Percentiles rank a stretch among this genome's conserved stretches.
Conservation (phyloP, 2,329 filamentous ascomycete species). For the Epichloe glyceriae region DNA sequence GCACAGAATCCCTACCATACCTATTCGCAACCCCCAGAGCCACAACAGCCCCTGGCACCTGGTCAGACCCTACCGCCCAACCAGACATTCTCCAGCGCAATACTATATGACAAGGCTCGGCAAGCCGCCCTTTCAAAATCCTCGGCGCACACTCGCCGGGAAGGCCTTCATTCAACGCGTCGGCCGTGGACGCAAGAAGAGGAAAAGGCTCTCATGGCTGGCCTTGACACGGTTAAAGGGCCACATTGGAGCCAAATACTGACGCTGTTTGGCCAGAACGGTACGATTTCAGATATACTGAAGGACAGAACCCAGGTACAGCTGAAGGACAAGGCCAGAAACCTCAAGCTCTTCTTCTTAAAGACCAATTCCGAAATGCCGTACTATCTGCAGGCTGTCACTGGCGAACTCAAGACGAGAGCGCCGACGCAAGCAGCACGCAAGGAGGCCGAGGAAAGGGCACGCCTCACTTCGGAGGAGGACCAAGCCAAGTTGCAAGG, state of each 20-base stretch:
- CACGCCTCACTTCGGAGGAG: conserved; percentile 43
- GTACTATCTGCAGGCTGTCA: conserved; percentile 75
- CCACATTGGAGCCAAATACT: conserved; percentile 92
- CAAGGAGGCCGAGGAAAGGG: conserved; percentile 54
- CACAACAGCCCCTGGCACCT: conserved; percentile 15
- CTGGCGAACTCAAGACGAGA: conserved; percentile 76
- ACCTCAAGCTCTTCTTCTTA: conserved; percentile 80
- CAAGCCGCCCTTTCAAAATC: conserved; percentile 46
- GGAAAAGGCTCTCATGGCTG: conserved; percentile 80
- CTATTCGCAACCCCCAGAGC: conserved; percentile 24
- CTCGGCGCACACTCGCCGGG: conserved; percentile 39
- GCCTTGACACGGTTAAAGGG: conserved; percentile 76
- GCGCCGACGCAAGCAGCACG: conserved; percentile 62
- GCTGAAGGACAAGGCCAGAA: conserved; percentile 82
- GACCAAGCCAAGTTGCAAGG: conserved; percentile 47
- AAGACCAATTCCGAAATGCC: conserved; percentile 88
- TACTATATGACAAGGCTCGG: conserved; percentile 44
- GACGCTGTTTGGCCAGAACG: conserved; percentile 67
- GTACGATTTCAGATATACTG: conserved; percentile 67
- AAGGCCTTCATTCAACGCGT: conserved; percentile 48
- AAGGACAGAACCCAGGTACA: conserved; percentile 87
- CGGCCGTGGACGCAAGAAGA: conserved; percentile 82
- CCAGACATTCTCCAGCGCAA: conserved; percentile 40
- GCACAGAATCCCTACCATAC: conserved; percentile 23
- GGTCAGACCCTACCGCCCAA: conserved; percentile 38